A percentile compares a stretch with the other conserved stretches of the same genome.
phyloP scores from a whole-genome alignment of 352 stramenopile species.

The Phytophthora fragariae region DNA sequence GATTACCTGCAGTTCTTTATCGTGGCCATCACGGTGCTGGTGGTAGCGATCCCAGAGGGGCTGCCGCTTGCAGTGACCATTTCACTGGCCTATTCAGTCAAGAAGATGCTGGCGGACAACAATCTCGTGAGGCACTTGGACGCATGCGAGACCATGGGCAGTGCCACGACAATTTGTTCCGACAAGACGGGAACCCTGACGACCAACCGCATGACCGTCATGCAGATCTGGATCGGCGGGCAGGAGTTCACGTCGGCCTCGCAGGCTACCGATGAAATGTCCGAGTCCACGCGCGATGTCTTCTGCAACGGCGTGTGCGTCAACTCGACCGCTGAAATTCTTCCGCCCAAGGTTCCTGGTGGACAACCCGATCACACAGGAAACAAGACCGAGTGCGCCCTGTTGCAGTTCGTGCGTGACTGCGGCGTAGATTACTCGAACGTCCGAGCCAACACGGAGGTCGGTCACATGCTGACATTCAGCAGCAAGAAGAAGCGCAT shows the following conservation, averaged over 20 bases:
- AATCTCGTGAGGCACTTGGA: conserved; percentile 91
- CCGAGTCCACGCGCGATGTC: conserved; percentile 65
- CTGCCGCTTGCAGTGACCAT: conserved; percentile 98
- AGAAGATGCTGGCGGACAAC: conserved; percentile 93
- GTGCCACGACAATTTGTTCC: conserved; percentile 96
- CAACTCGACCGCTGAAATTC: conserved; percentile 83
- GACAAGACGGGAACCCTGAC: conserved; percentile 99
- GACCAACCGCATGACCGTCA: conserved; percentile 98
- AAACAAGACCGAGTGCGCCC: conserved; percentile 85
- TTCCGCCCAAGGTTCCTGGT: conserved; percentile 54
- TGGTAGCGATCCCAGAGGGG: conserved; percentile 98
- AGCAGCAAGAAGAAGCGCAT: conserved; percentile 87
- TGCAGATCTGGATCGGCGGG: conserved; percentile 84
- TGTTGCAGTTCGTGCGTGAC: conserved; percentile 79
- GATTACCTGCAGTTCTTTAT: conserved; percentile 90
- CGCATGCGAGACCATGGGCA: conserved; percentile 94
- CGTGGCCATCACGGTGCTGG: conserved; percentile 90
- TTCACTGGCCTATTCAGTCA: conserved; percentile 95
- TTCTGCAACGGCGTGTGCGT: conserved; percentile 75
- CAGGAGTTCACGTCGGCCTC: conserved; percentile 63
- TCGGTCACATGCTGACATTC: conserved; percentile 86
- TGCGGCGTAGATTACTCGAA: conserved; percentile 70
- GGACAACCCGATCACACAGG: conserved; percentile 79
- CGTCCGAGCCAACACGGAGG: conserved; percentile 56
- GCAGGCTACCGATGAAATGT: conserved; percentile 63